Base-by-base conservation (phyloP, 2,329 filamentous ascomycete species). In the Xylaria sp. region DNA sequence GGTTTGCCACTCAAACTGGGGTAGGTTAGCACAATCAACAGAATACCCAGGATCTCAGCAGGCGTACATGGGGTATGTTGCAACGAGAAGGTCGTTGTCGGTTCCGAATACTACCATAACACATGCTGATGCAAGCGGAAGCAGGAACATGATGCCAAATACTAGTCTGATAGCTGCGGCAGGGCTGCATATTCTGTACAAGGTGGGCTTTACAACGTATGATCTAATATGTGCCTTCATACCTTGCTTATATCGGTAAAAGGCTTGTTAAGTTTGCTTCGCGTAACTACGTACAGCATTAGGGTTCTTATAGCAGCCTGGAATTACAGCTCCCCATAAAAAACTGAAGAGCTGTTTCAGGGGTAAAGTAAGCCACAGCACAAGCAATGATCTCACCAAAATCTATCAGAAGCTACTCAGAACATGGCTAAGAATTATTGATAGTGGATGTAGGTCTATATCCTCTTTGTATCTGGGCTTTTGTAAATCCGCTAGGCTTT, bases 11-110 rank as follows among this genome's bases (percentile, higher is more conserved):
- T 15, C 15, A 8, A 33, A 37, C 31, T 47, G 25, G 15, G 35
- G 33, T 23, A 19, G n/a, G 51, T 43, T 49, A 52, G 52, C 48
- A 46, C 35, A 56, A 59, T 62, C 55, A 43, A 44, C 27, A 46
- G 17, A 9, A 48, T 38, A 31, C 38, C 40, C 33, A 23, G 13
- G 21, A 53, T 38, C 17, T 23, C 41, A 46, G 29, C 27, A 7
- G 25, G 15, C 7, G 10, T 23, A 38, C 52, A 47, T 41, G 37
- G 44, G 43, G 37, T 31, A 47, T 49, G 46, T 55, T 60, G 6
- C 52, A 63, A 63, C 35, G 52, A 63, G 60, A 63, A 63, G 56
- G 56, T 63, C 60, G 13, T 13, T 44, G 33, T 48, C 33, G 53
- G 37, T 52, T 31, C 55, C 53, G 37, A 51, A 52, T 60, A 38